Evolutionary conservation across 2,329 filamentous ascomycete genomes (phyloP).

Genomic region (Harringtonia lauricola): DNA sequence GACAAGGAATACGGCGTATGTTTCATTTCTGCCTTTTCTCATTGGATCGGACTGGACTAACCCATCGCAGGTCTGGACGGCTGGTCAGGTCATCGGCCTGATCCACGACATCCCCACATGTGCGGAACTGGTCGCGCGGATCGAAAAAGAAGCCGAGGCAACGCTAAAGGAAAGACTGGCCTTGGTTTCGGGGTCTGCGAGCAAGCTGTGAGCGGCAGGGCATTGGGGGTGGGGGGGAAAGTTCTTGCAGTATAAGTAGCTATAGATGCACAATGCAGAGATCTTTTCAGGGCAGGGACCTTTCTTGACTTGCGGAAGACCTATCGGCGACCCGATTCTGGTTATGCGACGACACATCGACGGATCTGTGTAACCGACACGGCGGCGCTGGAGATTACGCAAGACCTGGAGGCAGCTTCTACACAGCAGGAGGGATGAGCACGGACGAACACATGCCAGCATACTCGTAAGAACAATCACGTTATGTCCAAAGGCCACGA

Average conservation of each 20-base stretch:
- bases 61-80: constrained; percentile 71
- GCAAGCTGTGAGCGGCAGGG: constrained; percentile 40
- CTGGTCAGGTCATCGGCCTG: constrained; percentile 85
- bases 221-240: too few species aligned
- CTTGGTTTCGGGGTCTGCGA: constrained; percentile 37
- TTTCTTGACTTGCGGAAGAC: too few species aligned
- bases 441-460: neutral
- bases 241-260: too few species aligned
- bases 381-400: neutral
- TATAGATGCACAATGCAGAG: neutral
- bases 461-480: neutral
- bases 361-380: neutral
- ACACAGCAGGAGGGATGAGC: neutral
- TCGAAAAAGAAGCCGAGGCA: constrained; percentile 65
- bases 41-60: constrained; percentile 1
- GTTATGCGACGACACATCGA: neutral
- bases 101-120: constrained; percentile 79
- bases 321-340: too few species aligned
- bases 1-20: constrained; percentile 82
- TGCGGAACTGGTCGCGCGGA: constrained; percentile 54
- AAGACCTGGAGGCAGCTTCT: neutral
- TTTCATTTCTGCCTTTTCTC: constrained; percentile 14
- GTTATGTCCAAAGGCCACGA: neutral
- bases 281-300: too few species aligned
- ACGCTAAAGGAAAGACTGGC: constrained; percentile 48